phyloP scores from a whole-genome alignment of 169 alveolate genomes.

The Plasmodium malariae region DNA sequence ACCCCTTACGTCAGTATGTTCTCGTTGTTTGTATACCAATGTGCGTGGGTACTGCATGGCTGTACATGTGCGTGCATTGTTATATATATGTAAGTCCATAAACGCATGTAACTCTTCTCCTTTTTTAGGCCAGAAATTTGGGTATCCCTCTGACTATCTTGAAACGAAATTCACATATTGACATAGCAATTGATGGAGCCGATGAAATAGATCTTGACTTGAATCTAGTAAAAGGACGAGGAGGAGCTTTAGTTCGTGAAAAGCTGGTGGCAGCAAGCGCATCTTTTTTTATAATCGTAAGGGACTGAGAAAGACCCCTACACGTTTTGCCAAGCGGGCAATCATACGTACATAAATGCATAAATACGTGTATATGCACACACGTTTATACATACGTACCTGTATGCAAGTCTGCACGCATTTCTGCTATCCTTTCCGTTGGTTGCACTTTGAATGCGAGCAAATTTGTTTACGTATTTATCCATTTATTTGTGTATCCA shows the following conservation, averaged over 20 bases:
- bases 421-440: neutral
- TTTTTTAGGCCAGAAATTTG: constrained; percentile 80
- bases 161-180: constrained; percentile 77
- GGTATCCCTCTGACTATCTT: constrained; percentile 82
- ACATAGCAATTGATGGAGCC: constrained; percentile 90
- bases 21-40: too few relatives aligned
- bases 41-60: too few relatives aligned
- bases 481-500: too few relatives aligned
- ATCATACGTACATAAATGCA: neutral
- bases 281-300: constrained; percentile 81
- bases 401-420: neutral
- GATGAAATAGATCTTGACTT: constrained; percentile 86
- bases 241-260: constrained; percentile 91
- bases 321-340: neutral
- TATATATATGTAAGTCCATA: neutral
- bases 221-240: constrained; percentile 89
- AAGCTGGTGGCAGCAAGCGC: constrained; percentile 86
- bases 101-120: neutral
- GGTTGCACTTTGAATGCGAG: too few relatives aligned
- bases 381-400: neutral
- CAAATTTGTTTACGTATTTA: too few relatives aligned
- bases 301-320: neutral
- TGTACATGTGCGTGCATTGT: neutral
- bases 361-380: neutral
- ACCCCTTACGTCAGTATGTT: neutral